phyloP scores from a whole-genome alignment of 1,284 basidiomycete species.

The Neolentinus lepideus region DNA sequence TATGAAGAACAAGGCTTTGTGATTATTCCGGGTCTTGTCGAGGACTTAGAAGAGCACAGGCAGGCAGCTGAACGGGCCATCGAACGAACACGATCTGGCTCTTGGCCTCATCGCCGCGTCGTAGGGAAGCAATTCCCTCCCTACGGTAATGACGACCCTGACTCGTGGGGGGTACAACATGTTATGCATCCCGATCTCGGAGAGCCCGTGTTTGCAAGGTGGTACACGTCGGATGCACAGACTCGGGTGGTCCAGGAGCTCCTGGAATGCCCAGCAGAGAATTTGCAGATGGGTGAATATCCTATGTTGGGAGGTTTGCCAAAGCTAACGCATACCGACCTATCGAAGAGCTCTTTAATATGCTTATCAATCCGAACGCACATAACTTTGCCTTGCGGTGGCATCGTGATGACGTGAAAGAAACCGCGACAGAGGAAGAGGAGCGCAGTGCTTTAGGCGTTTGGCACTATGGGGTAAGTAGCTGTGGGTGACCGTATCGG shows the following conservation, averaged over 20 bases:
- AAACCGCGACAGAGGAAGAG: slow-evolving; percentile 56
- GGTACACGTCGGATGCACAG: slow-evolving; percentile 61
- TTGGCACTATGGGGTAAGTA: slow-evolving; percentile 62
- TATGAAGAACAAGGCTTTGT: slow-evolving; percentile 72
- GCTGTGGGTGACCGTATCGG: background rate
- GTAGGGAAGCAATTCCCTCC: slow-evolving; percentile 84
- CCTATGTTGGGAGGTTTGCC: background rate
- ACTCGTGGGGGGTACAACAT: slow-evolving; percentile 80
- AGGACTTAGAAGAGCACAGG: slow-evolving; percentile 34
- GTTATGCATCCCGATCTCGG: slow-evolving; percentile 70
- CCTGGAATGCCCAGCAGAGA: slow-evolving; percentile 47
- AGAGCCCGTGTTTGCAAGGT: slow-evolving; percentile 52
- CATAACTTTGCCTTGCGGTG: slow-evolving; percentile 75
- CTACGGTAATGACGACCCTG: slow-evolving; percentile 49
- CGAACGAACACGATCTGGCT: slow-evolving; percentile 49
- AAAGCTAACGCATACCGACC: background rate
- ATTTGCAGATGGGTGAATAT: slow-evolving; percentile 66
- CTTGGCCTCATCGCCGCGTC: slow-evolving; percentile 64
- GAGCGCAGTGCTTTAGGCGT: slow-evolving; percentile 51
- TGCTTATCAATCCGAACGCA: slow-evolving; percentile 64
- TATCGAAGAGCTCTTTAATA: slow-evolving; percentile 65
- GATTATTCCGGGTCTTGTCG: slow-evolving; percentile 56
- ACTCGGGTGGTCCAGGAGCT: slow-evolving; percentile 41
- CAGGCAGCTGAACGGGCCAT: slow-evolving; percentile 48
- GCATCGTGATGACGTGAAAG: slow-evolving; percentile 77